Evolutionary conservation across 768 basidiomycete species (phyloP), one percentile per base, ranked within the genome.

Genomic region (Lactarius vividus): DNA sequence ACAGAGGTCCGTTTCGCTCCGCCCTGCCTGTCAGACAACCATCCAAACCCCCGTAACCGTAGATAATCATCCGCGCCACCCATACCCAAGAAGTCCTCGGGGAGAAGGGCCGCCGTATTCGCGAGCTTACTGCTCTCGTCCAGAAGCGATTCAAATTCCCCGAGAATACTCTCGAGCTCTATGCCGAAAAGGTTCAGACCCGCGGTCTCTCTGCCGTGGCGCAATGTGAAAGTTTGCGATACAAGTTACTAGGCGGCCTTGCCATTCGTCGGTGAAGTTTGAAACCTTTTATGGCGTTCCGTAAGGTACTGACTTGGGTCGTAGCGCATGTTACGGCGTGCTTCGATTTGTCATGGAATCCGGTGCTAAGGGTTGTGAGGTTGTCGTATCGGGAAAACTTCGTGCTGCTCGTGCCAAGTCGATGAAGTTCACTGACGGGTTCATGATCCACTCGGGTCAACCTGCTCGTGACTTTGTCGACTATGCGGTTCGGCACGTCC

Each of bases 261-360:
- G 97, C 97, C 75, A 96, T 98, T 76, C 91, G 97, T 77, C 89
- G 96, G 95, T 93, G 76, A 61, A 89, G 84, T 39, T 1, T 59
- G 62, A 26, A 42, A 20, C 33, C 10, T 8, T 18, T 46, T 39
- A 31, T 31, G 11, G 53, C 4, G 42, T 37, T 23, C 3, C 16
- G 29, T 49, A 39, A 37, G 49, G 61, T 29, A 28, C 53, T 65
- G 39, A 62, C 28, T 11, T 44, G 11, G 29, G 8, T 8, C 39
- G 10, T 71, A 94, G 93, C 75, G 94, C 94, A 57, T 98, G 96
- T 83, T 99, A 98, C 78, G 97, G 97, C 89, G 97, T 99, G 74
- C 94, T 99, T 75, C 94, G 97, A 75, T 99, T 98, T 83, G 95
- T 99, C 73, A 99, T 99, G 97, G 97, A 99, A 82, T 98, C 96